Evolutionary conservation across 805 yeast species (phyloP).

Genomic region (Citeromyces matritensis): DNA sequence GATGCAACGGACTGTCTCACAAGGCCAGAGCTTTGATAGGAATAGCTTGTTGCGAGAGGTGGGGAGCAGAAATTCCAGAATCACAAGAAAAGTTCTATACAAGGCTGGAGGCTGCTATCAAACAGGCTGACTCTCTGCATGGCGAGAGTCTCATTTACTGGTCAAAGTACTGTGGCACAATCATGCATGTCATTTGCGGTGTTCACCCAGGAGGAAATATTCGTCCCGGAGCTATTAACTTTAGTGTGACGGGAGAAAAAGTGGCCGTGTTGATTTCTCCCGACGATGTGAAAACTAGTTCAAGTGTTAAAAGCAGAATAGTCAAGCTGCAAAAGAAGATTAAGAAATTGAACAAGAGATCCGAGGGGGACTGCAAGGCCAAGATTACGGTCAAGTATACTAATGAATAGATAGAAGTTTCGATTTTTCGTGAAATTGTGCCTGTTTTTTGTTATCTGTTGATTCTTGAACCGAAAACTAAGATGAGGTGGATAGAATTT

Average conservation of each 20-base stretch:
- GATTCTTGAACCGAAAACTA: no score
- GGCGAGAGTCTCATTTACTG: constrained; percentile 45
- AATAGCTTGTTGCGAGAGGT: constrained; percentile 59
- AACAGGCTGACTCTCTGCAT: constrained; percentile 21
- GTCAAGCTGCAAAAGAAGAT: constrained; percentile 44
- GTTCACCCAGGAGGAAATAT: constrained; percentile 74
- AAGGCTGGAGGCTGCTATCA: constrained; percentile 30
- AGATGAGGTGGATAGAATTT: no score
- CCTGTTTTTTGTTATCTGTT: no score
- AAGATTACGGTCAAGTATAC: constrained; percentile 30
- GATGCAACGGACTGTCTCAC: constrained; percentile 64
- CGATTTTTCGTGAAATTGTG: no score
- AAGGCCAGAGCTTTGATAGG: constrained; percentile 59
- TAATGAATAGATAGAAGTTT: constrained; percentile 2
- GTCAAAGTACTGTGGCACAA: constrained; percentile 58
- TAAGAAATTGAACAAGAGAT: constrained; percentile 33
- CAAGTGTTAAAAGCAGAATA: constrained; percentile 42
- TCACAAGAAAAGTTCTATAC: constrained; percentile 29
- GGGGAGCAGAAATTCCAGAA: constrained; percentile 70
- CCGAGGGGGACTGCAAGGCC: constrained; percentile 29
- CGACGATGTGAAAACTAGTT: constrained; percentile 42
- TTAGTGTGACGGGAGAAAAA: constrained; percentile 21
- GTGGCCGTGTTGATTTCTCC: constrained; percentile 23
- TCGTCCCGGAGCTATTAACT: constrained; percentile 39
- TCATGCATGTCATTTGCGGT: constrained; percentile 69